Evolutionary conservation across 768 basidiomycete genomes (phyloP).

Genomic region (Suillus variegatus): DNA sequence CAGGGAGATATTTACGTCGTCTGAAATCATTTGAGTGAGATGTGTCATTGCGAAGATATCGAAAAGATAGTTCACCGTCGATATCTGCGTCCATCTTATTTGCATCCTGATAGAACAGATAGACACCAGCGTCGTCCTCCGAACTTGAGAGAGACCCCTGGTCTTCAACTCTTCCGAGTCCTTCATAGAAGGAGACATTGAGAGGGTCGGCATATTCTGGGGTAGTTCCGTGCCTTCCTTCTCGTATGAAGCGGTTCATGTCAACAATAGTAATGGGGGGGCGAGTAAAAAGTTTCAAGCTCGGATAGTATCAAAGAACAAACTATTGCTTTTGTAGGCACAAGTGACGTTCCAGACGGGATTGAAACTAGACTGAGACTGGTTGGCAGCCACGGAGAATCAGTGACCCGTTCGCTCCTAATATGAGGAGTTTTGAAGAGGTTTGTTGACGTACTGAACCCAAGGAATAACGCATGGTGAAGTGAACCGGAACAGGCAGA

Average conservation of each 20-base stretch:
- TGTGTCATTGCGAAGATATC: constrained; percentile 13
- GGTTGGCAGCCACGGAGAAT: constrained; percentile 14
- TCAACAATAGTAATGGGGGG: constrained; percentile 11
- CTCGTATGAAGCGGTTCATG: constrained; percentile 32
- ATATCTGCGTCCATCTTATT: constrained; percentile 44
- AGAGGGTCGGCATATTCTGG: constrained; percentile 30
- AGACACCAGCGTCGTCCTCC: constrained; percentile 50
- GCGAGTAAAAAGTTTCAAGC: constrained; percentile 16
- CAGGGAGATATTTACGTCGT: constrained; percentile 48
- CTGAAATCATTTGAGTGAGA: constrained; percentile 24
- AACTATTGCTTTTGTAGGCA: constrained; percentile 17
- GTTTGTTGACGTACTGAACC: constrained; percentile 28
- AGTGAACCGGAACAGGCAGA: constrained; percentile 26
- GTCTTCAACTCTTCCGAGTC: constrained; percentile 38
- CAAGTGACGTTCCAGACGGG: constrained; percentile 27
- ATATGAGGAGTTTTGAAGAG: constrained; percentile 26
- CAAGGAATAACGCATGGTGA: constrained; percentile 34
- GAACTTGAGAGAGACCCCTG: constrained; percentile 56
- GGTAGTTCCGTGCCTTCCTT: constrained; percentile 25
- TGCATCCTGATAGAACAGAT: constrained; percentile 30
- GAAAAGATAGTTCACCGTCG: constrained; percentile 42
- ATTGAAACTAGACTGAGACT: constrained; percentile 29
- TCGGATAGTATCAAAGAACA: constrained; percentile 5
- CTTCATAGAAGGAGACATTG: constrained; percentile 23
- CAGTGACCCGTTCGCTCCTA: constrained; percentile 16